Conservation (phyloP, 2,329 filamentous ascomycete genomes). For the Hortaea sp. region DNA sequence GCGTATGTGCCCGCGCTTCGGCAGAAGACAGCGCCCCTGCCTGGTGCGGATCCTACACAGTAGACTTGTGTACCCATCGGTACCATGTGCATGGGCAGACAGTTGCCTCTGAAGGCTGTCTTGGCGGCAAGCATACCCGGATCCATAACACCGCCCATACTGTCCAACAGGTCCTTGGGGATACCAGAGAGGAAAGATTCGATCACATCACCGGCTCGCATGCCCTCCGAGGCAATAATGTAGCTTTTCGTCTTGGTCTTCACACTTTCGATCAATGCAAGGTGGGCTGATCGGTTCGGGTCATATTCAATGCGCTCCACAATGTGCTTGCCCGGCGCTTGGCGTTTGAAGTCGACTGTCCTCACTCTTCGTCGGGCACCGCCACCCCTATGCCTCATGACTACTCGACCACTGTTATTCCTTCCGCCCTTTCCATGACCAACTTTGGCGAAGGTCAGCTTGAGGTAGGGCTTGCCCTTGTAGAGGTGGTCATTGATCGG, state of each 20-base stretch:
- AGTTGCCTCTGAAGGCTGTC: conserved; percentile 91
- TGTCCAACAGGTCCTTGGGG: conserved; percentile 72
- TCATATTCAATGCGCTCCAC: conserved; percentile 97
- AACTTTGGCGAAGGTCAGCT: conserved; percentile 83
- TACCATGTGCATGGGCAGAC: conserved; percentile 88
- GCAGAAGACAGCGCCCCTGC: conserved; percentile 77
- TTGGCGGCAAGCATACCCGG: conserved; percentile 91
- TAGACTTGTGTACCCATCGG: conserved; percentile 88
- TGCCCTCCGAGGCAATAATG: conserved; percentile 88
- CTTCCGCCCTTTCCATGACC: conserved; percentile 87
- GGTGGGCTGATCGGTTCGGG: conserved; percentile 83
- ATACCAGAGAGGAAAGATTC: conserved; percentile 89
- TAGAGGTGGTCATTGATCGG: conserved; percentile 94
- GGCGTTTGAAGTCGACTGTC: conserved; percentile 78
- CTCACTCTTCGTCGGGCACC: conserved; percentile 87
- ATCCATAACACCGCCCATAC: conserved; percentile 88
- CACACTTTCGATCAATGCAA: conserved; percentile 72
- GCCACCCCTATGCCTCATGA: conserved; percentile 83
- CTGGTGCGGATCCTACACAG: conserved; percentile 68
- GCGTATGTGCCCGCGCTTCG: conserved; percentile 90
- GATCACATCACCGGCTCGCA: conserved; percentile 81
- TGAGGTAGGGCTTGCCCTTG: conserved; percentile 77
- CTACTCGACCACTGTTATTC: conserved; percentile 77
- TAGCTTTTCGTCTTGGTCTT: conserved; percentile 71
- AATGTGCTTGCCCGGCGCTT: conserved; percentile 66